Conservation (phyloP, 495 filamentous ascomycete species). For the Neurospora africana region DNA sequence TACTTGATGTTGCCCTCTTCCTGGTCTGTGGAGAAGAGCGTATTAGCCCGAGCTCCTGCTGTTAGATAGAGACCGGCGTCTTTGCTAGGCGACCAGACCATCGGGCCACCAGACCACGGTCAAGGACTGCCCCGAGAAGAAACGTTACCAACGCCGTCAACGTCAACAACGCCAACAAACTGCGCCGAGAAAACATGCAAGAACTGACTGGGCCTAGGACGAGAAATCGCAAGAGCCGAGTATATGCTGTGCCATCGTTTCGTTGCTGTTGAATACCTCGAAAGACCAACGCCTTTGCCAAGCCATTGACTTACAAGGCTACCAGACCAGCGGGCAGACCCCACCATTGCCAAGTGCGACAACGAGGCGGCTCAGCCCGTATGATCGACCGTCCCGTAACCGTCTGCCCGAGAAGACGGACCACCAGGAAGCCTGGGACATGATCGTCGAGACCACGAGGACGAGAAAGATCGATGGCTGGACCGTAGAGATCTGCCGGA, state of each 20-base stretch:
- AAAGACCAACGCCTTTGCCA: background rate
- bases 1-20: constrained; percentile 70
- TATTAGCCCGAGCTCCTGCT: background rate
- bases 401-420: background rate
- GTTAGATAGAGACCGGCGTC: background rate
- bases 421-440: background rate
- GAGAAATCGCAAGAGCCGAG: constrained; percentile 44
- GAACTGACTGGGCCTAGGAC: constrained; percentile 49
- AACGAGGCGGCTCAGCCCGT: constrained; percentile 18
- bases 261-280: too few relatives aligned
- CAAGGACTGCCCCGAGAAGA: background rate
- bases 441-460: background rate
- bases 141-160: background rate
- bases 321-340: constrained; percentile 41
- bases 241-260: constrained; percentile 18
- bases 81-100: background rate
- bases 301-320: background rate
- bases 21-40: constrained; percentile 44
- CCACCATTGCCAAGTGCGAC: constrained; percentile 56
- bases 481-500: constrained; percentile 50
- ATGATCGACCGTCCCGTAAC: background rate
- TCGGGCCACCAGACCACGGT: constrained; percentile 48
- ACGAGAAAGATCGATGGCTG: constrained; percentile 16
- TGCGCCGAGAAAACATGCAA: constrained; percentile 64
- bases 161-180: constrained; percentile 14